These are phyloP conservation scores for Pseudocercospora pini-densiflorae DNA, from an alignment of 2,329 filamentous ascomycete genomes.

Conservation along the genomic window DNA sequence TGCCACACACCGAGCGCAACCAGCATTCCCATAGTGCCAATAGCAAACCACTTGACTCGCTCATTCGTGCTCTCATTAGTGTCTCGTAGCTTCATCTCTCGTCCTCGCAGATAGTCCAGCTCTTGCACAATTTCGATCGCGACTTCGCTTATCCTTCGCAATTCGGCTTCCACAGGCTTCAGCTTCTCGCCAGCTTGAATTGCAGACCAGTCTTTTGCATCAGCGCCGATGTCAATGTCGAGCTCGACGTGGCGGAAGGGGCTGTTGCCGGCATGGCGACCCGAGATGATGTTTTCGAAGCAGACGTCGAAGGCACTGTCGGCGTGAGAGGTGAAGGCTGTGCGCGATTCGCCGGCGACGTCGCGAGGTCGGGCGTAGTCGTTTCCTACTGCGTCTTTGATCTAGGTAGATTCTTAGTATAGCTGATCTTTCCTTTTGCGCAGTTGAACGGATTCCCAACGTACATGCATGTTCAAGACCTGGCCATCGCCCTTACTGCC, in stretches of 20 bases:
- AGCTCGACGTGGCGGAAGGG: slow-evolving; percentile 79
- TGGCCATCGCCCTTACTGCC: slow-evolving; percentile 92
- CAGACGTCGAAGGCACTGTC: slow-evolving; percentile 96
- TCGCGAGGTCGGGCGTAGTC: slow-evolving; percentile 93
- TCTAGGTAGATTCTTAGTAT: slow-evolving; percentile 59
- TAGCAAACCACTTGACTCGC: slow-evolving; percentile 97
- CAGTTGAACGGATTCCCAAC: slow-evolving; percentile 39
- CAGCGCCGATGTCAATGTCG: slow-evolving; percentile 93
- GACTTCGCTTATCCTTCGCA: slow-evolving; percentile 89
- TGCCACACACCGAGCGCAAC: slow-evolving; percentile 93
- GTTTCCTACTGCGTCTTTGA: slow-evolving; percentile 93
- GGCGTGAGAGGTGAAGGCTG: slow-evolving; percentile 89
- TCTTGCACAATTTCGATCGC: slow-evolving; percentile 85
- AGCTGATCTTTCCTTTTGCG: neutral
- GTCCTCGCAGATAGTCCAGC: slow-evolving; percentile 90
- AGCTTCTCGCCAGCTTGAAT: slow-evolving; percentile 97
- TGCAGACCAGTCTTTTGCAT: slow-evolving; percentile 97
- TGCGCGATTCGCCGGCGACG: slow-evolving; percentile 86
- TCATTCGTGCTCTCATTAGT: slow-evolving; percentile 99
- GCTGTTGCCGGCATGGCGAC: slow-evolving; percentile 48
- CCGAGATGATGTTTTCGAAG: slow-evolving; percentile 82
- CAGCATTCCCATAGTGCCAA: slow-evolving; percentile 89
- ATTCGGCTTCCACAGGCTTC: slow-evolving; percentile 93
- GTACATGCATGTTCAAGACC: slow-evolving; percentile 89
- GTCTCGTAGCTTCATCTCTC: slow-evolving; percentile 95